phyloP scores from a whole-genome alignment of 2,329 filamentous ascomycete genomes.

The Ophiostoma tasmaniense region DNA sequence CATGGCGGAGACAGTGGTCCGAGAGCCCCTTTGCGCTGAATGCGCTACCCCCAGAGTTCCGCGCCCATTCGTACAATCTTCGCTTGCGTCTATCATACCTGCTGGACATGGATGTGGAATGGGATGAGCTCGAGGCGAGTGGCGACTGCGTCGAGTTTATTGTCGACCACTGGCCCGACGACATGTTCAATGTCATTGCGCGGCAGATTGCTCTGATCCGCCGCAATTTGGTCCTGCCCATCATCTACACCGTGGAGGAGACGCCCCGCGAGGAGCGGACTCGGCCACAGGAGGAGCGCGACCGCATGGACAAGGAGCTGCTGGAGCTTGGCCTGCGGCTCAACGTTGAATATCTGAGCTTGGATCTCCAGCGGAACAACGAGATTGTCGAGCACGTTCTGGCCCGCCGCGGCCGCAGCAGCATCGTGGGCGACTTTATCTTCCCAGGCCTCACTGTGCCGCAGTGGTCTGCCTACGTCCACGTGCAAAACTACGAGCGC shows the following conservation, averaged over 20 bases:
- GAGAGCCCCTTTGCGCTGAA: conserved; percentile 53
- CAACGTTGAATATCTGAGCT: conserved; percentile 55
- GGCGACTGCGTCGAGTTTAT: conserved; percentile 53
- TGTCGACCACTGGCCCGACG: conserved; percentile 47
- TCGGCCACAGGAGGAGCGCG: conserved; percentile 31
- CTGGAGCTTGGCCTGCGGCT: conserved; percentile 57
- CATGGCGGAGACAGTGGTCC: conserved; percentile 42
- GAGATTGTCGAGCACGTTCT: conserved; percentile 42
- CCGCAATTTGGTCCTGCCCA: conserved; percentile 46
- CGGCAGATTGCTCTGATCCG: conserved; percentile 50
- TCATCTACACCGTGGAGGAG: conserved; percentile 50
- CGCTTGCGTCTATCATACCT: conserved; percentile 54
- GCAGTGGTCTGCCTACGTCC: conserved; percentile 48
- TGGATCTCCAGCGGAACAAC: conserved; percentile 52
- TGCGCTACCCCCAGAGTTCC: conserved; percentile 49
- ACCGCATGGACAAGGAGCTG: conserved; percentile 44
- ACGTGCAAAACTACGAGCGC: conserved; percentile 44
- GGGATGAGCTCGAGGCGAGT: conserved; percentile 47
- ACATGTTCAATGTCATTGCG: conserved; percentile 41
- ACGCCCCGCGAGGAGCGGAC: conserved; percentile 36
- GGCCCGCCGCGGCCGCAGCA: conserved; percentile 45
- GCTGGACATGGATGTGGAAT: conserved; percentile 40
- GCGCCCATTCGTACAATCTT: conserved; percentile 53
- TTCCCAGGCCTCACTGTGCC: conserved; percentile 37
- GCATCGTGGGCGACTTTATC: conserved; percentile 52